Conservation (phyloP, 2,329 filamentous ascomycete species). For the Alternaria sp. region DNA sequence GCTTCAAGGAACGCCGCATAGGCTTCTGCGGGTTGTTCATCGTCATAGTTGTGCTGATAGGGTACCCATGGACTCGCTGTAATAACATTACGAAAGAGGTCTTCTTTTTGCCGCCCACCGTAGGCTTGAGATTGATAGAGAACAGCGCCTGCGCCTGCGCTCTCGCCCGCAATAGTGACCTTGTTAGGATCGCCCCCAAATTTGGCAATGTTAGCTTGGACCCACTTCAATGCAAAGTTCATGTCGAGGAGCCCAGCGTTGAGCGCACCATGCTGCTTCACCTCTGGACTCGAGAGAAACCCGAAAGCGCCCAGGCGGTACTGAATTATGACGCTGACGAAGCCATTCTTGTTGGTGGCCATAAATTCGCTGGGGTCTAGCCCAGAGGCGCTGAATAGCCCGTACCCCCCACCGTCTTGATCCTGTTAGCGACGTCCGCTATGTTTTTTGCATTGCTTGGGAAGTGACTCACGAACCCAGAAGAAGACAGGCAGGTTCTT, state of each 20-base stretch:
- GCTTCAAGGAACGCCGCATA: conserved; percentile 39
- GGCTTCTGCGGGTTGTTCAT: conserved; percentile 32
- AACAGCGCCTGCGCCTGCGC: conserved; percentile 66
- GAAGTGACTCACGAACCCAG: conserved; percentile 54
- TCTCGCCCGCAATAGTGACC: conserved; percentile 67
- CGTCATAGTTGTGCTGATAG: conserved; percentile 42
- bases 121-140: conserved; percentile 50
- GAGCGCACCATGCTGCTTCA: conserved; percentile 62
- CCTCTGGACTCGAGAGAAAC: conserved; percentile 65
- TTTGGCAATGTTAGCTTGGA: conserved; percentile 61
- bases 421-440: conserved; percentile 20
- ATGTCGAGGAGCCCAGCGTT: conserved; percentile 72
- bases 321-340: conserved; percentile 67
- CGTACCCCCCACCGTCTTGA: conserved; percentile 51
- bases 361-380: conserved; percentile 42
- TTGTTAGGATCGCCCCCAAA: conserved; percentile 63
- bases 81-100: conserved; percentile 44
- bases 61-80: conserved; percentile 43
- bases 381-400: conserved; percentile 36
- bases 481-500: conserved; percentile 62
- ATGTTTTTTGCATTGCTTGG: conserved; percentile 36
- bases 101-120: conserved; percentile 42
- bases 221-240: conserved; percentile 65
- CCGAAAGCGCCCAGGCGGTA: conserved; percentile 69
- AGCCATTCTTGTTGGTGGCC: conserved; percentile 52